Evolutionary conservation across 73 alveolate genomes (phyloP), one percentile per base, ranked within the genome.

Genomic region (Paramecium sexaurelia): DNA sequence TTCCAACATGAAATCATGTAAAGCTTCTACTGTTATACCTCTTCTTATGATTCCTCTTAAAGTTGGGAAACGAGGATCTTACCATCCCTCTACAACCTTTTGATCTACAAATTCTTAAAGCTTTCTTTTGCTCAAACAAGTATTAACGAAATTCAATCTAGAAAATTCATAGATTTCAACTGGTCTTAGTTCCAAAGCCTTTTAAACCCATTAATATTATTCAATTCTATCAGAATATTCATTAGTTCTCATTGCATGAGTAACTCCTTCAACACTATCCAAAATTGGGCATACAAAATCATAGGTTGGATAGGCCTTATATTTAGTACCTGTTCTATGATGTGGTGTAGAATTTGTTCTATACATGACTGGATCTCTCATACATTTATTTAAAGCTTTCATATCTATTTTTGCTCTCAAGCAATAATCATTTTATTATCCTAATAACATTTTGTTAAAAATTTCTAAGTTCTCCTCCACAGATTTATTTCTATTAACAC

Each of bases 51-150:
- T 96, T 10, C 99, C 99, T 84, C 67, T 55, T 20, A 93, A 95
- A 20, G 99, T 98, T 41, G 99, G 99, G 97, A 98, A 98, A 85
- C 99, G 96, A 26, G 99, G 99, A 92, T 98, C 99, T 71, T 96
- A 95, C 99, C 99, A 98, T 8, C 99, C 99, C 35, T 97, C 99
- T 57, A 96, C 99, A 37, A 92, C 87, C 15, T 97, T 97, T 39
- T 95, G 32, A 91, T 97, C 99, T 36, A 97, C 99, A 88, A 97
- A 95, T 95, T 97, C 93, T 88, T 97, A 93, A 73, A 97, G 96
- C 39, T 93, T 95, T 92, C 99, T 96, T 94, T 97, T 97, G 39
- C 97, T 86, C 55, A 97, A 96, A 84, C 97, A 92, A 41, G 99
- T 97, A 36, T 95, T 84, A 43, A 95, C 96, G n/a, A 97, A 90